These are phyloP conservation scores for Melampsora abietis-canadensis DNA, from an alignment of 1,284 basidiomycete species.

Conservation along the genomic window DNA sequence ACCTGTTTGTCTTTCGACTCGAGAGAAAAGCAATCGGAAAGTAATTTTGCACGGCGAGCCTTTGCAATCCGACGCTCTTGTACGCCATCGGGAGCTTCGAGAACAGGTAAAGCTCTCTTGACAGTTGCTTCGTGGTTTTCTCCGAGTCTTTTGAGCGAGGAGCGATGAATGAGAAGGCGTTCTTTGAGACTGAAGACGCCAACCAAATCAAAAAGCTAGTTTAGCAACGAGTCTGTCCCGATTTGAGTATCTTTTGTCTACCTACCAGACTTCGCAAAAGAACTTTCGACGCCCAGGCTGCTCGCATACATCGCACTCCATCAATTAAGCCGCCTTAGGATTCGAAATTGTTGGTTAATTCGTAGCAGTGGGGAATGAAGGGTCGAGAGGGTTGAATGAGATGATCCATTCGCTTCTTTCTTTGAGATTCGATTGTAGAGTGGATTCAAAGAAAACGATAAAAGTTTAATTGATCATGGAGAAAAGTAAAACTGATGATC, in stretches of 20 bases:
- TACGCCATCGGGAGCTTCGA: slow-evolving; percentile 28
- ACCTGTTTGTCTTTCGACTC: slow-evolving; percentile 3
- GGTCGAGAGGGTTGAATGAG: no score
- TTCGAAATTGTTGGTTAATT: no score
- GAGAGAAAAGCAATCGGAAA: background rate
- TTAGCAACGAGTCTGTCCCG: no score
- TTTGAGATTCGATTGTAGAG: no score
- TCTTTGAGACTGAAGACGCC: slow-evolving; percentile 21
- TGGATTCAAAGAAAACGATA: no score
- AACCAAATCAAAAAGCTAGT: no score
- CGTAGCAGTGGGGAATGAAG: no score
- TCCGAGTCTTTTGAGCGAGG: slow-evolving; percentile 27
- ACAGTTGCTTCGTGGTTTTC: slow-evolving; percentile 21
- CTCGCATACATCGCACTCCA: slow-evolving; percentile 37
- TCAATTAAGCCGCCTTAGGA: background rate
- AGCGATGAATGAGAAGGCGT: slow-evolving; percentile 29
- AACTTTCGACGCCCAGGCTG: slow-evolving; percentile 26
- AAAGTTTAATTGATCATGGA: no score
- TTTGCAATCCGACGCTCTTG: slow-evolving; percentile 20
- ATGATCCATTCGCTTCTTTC: no score
- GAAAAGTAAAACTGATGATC: no score
- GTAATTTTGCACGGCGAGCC: slow-evolving; percentile 16
- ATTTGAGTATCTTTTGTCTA: no score
- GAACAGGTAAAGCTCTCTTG: slow-evolving; percentile 11
- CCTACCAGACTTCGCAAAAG: slow-evolving; percentile 37